Conservation (phyloP, 495 filamentous ascomycete genomes). For the Hypoxylon subgilvum region DNA sequence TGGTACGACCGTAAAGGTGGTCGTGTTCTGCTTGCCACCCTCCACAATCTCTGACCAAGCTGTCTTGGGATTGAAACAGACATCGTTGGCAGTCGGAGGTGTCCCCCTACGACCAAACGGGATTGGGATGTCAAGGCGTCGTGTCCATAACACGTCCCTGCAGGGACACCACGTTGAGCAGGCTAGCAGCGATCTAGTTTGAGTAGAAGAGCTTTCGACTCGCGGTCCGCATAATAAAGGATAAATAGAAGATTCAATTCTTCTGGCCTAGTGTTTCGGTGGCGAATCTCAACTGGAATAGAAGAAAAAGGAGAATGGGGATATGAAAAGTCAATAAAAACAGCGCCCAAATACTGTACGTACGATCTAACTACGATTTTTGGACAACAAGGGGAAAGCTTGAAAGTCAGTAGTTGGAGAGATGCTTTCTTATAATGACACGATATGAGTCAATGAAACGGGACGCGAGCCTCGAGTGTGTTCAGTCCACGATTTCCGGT, state of each 20-base stretch:
- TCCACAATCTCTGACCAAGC: slow-evolving; percentile 13
- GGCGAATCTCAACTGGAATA: neutral
- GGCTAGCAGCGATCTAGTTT: neutral
- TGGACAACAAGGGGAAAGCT: no score
- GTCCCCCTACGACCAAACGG: slow-evolving; percentile 1
- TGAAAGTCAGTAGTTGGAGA: neutral
- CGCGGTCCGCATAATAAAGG: neutral
- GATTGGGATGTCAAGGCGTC: neutral
- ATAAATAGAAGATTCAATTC: neutral
- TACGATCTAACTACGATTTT: no score
- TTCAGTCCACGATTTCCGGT: slow-evolving; percentile 9
- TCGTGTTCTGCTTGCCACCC: slow-evolving; percentile 3
- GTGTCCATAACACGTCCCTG: slow-evolving; percentile 21
- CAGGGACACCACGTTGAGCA: neutral
- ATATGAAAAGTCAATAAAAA: neutral
- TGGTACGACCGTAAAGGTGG: neutral
- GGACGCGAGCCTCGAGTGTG: neutral
- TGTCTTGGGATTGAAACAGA: slow-evolving; percentile 23
- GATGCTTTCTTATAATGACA: neutral
- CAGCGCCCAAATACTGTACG: no score
- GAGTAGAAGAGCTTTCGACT: slow-evolving; percentile 2
- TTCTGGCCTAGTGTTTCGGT: neutral
- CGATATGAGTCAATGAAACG: slow-evolving; percentile 9
- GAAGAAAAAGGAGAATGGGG: neutral
- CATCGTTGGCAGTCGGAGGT: slow-evolving; percentile 6